phyloP scores from a whole-genome alignment of 192 early-diverging fungal species.

The Blastocladiella britannica region DNA sequence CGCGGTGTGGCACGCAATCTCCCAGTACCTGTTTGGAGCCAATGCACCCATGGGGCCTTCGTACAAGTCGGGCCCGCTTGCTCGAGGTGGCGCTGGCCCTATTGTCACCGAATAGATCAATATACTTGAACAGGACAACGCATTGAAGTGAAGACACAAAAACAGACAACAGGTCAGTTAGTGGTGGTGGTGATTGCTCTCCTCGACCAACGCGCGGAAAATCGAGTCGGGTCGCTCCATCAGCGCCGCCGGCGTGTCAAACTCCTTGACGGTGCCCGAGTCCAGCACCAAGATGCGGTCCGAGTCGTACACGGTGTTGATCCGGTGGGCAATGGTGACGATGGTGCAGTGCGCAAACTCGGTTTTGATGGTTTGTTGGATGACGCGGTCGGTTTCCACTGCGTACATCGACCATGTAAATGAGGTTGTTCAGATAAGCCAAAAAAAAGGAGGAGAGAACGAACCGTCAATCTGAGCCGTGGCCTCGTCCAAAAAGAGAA shows the following conservation, averaged over 20 bases:
- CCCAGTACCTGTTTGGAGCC: background rate
- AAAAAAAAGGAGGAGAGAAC: too few species aligned
- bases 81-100: too few species aligned
- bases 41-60: too few species aligned
- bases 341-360: constrained; percentile 36
- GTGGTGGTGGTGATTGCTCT: too few species aligned
- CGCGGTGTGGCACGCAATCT: background rate
- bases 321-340: constrained; percentile 54
- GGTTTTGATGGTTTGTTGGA: constrained; percentile 41
- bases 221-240: constrained; percentile 20
- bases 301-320: constrained; percentile 48
- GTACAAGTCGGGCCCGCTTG: too few species aligned
- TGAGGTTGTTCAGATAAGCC: too few species aligned
- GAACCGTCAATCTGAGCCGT: constrained; percentile 31
- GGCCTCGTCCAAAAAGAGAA: constrained; percentile 59
- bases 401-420: too few species aligned
- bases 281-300: constrained; percentile 51
- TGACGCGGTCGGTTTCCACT: constrained; percentile 36
- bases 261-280: constrained; percentile 39
- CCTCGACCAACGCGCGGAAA: background rate
- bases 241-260: constrained; percentile 42
- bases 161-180: too few species aligned
- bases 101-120: too few species aligned
- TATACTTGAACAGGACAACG: too few species aligned
- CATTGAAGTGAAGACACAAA: too few species aligned